Conservation (phyloP, 2,329 filamentous ascomycete genomes). For the Lasiodiplodia hormozganensis region DNA sequence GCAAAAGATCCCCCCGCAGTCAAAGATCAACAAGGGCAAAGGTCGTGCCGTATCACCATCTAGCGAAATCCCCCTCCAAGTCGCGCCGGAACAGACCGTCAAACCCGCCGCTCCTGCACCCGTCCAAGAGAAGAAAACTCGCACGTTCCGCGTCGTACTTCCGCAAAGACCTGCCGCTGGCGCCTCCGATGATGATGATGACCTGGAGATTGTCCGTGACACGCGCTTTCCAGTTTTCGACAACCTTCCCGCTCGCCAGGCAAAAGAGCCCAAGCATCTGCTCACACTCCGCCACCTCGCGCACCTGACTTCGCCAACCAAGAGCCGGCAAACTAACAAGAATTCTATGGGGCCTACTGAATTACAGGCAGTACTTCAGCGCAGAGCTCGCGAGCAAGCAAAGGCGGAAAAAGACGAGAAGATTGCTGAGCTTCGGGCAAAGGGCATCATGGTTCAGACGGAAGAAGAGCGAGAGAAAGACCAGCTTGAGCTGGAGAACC, state of each 20-base stretch:
- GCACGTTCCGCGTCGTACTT: conserved; percentile 14
- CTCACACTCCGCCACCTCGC: conserved; percentile 76
- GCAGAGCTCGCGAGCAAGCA: conserved; percentile 80
- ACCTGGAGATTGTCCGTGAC: conserved; percentile 67
- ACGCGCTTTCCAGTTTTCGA: conserved; percentile 66
- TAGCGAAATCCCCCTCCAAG: not conserved
- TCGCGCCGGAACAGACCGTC: not conserved
- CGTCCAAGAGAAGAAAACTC: not conserved
- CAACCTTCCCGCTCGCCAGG: conserved; percentile 67
- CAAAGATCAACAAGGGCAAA: conserved; percentile 64
- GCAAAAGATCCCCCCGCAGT: conserved; percentile 39
- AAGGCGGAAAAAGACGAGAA: conserved; percentile 77
- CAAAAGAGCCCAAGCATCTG: conserved; percentile 69
- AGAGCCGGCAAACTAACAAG: conserved; percentile 53
- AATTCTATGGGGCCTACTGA: conserved; percentile 71
- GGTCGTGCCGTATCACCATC: conserved; percentile 54
- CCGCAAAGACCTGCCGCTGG: not conserved
- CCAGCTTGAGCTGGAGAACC: conserved; percentile 82
- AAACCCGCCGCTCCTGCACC: not conserved
- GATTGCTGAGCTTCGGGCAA: conserved; percentile 76
- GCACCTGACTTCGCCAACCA: conserved; percentile 70
- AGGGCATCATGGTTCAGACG: conserved; percentile 82
- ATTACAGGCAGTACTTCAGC: conserved; percentile 71
- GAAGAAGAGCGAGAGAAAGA: conserved; percentile 85
- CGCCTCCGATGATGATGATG: conserved; percentile 59